phyloP scores from a whole-genome alignment of 257 asterid species.

The Henckelia pumila region DNA sequence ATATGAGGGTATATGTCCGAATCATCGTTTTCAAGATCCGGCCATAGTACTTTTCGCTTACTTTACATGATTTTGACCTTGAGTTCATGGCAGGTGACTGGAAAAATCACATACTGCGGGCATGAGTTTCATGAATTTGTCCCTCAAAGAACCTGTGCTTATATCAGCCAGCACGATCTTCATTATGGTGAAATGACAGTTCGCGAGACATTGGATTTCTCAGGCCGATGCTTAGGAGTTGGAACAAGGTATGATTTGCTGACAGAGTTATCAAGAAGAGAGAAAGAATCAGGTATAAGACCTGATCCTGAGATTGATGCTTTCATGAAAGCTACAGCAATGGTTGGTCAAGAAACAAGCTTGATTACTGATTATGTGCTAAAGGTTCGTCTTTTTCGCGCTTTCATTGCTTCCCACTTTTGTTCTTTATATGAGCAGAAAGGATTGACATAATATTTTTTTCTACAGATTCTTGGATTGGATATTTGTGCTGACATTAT shows the following conservation, averaged over 20 bases:
- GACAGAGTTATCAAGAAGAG: constrained; percentile 59
- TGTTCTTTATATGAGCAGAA: too few relatives aligned
- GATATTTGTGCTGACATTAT: too few relatives aligned
- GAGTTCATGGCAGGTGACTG: constrained; percentile 44
- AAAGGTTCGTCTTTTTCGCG: constrained; percentile 45
- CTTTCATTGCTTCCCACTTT: background rate
- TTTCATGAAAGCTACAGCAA: constrained; percentile 76
- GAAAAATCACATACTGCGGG: constrained; percentile 79
- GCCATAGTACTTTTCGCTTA: background rate
- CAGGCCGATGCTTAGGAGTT: constrained; percentile 88
- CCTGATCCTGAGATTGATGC: constrained; percentile 76
- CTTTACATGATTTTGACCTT: background rate
- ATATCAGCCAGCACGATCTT: constrained; percentile 87
- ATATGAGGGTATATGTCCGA: constrained; percentile 50
- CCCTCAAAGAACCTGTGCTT: too few relatives aligned
- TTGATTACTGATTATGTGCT: constrained; percentile 79
- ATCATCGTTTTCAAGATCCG: background rate
- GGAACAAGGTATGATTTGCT: constrained; percentile 82
- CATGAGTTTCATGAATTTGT: constrained; percentile 76
- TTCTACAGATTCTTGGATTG: too few relatives aligned
- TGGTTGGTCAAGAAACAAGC: constrained; percentile 75
- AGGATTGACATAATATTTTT: constrained; percentile 9
- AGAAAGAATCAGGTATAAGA: constrained; percentile 50
- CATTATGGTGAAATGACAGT: constrained; percentile 95
- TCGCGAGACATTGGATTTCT: constrained; percentile 84